These are phyloP conservation scores for Boletus insuetus DNA, from an alignment of 768 basidiomycete species.

Conservation along the genomic window DNA sequence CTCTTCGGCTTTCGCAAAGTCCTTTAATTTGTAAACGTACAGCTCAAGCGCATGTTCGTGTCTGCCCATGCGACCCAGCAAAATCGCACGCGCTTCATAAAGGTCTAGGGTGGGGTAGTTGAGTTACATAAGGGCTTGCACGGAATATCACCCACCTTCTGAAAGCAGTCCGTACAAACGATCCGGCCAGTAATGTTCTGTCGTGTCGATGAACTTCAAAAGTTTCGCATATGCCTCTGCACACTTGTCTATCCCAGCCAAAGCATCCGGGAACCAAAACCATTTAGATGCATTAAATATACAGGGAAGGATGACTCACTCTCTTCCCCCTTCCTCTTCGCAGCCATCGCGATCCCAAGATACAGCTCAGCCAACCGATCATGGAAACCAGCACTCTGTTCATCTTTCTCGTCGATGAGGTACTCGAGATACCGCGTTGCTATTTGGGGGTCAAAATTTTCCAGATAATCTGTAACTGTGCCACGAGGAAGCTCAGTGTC, in stretches of 20 bases:
- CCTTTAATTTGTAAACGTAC: slow-evolving; percentile 85
- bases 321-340: slow-evolving; percentile 58
- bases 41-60: slow-evolving; percentile 95
- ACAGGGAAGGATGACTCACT: slow-evolving; percentile 37
- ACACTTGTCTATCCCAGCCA: slow-evolving; percentile 39
- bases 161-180: slow-evolving; percentile 80
- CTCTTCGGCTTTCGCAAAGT: slow-evolving; percentile 89
- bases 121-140: neutral
- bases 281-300: neutral
- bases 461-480: slow-evolving; percentile 75
- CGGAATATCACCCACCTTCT: slow-evolving; percentile 55
- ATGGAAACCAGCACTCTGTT: slow-evolving; percentile 68
- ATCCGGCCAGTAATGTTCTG: slow-evolving; percentile 70
- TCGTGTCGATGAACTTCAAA: slow-evolving; percentile 70
- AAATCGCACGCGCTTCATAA: slow-evolving; percentile 87
- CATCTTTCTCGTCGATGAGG: slow-evolving; percentile 71
- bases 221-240: slow-evolving; percentile 64
- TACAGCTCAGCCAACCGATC: slow-evolving; percentile 90
- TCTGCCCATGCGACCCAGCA: slow-evolving; percentile 84
- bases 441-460: slow-evolving; percentile 62
- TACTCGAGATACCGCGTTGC: slow-evolving; percentile 84
- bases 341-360: slow-evolving; percentile 59
- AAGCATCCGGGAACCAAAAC: neutral
- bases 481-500: slow-evolving; percentile 86
- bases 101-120: slow-evolving; percentile 51